Evolutionary conservation across 2,329 filamentous ascomycete genomes (phyloP), one percentile per base, ranked within the genome.

Genomic region (Emmonsiellopsis sp.): DNA sequence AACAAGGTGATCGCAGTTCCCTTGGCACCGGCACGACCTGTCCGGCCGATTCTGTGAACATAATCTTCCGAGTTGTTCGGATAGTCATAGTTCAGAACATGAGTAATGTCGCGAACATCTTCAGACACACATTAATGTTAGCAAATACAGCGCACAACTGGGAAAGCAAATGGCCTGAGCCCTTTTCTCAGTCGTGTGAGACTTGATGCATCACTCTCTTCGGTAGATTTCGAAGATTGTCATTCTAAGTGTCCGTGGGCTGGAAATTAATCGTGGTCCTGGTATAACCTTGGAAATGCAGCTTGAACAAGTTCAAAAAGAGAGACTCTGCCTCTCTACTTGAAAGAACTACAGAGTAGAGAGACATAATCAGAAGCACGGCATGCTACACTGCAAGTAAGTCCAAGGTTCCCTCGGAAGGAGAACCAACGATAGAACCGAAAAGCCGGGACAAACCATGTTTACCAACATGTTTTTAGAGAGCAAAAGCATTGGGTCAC

Each of bases 31-130:
- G 81, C 81, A 79, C 82, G 81, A 74, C 78, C 82, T 68, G 82
- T 85, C 75, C 82, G 80, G 68, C 82, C 82, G 70, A 84, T 84
- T 67, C 82, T 81, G 71, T 85, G 82, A 69, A 85, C 79, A 65
- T 85, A 85, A 66, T 85, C 82, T 71, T 85, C 82, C 65, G 81
- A 84, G 71, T 85, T 97, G 80, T 97, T 97, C 73, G 92, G 92
- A 76, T 97, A 97, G 74, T 97, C 93, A 88, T 97, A 96, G 85
- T 97, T 97, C 78, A 98, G 83, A 77, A 98, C 93, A 79, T 98
- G 93, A 77, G 93, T 97, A 79, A 98, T 98, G 82, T 98, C 95
- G 79, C 91, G 92, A 80, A 98, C 93, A 87, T 98, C 93, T 97
- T 96, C 70, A 76, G 68, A 78, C 73, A 77, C 71, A 80, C 74